phyloP scores from a whole-genome alignment of 345 rosid species.

The Brassica cretica region DNA sequence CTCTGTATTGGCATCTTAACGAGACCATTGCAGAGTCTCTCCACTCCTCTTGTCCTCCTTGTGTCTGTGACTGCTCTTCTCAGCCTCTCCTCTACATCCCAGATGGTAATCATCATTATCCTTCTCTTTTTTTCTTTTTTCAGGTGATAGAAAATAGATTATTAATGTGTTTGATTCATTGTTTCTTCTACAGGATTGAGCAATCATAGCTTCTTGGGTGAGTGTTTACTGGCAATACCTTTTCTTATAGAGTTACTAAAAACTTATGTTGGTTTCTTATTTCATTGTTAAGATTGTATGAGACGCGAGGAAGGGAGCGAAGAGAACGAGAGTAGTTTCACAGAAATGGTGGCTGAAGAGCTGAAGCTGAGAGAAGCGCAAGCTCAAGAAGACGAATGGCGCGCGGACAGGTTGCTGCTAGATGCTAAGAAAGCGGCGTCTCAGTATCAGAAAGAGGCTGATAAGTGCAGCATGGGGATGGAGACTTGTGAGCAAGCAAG shows the following conservation, averaged over 20 bases:
- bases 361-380: constrained; percentile 57
- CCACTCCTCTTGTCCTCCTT: constrained; percentile 48
- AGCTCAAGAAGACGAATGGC: constrained; percentile 49
- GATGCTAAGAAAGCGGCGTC: constrained; percentile 71
- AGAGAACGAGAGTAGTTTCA: constrained; percentile 51
- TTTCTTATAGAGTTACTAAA: neutral
- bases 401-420: constrained; percentile 49
- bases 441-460: constrained; percentile 69
- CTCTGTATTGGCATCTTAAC: constrained; percentile 59
- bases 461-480: constrained; percentile 70
- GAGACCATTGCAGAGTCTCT: constrained; percentile 42
- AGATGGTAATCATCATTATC: constrained; percentile 41
- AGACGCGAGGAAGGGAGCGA: constrained; percentile 47
- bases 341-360: constrained; percentile 51
- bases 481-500: constrained; percentile 71
- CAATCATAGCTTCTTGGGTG: constrained; percentile 55
- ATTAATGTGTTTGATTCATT: constrained; percentile 4
- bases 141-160: neutral
- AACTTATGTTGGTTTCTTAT: constrained; percentile 16
- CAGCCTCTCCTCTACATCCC: constrained; percentile 53
- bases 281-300: constrained; percentile 50
- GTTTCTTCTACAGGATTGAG: constrained; percentile 47
- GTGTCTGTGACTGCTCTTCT: constrained; percentile 65
- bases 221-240: constrained; percentile 24
- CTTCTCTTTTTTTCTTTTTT: neutral